These are phyloP conservation scores for Fusarium nisikadoi DNA, from an alignment of 2,329 filamentous ascomycete species.

Conservation along the genomic window DNA sequence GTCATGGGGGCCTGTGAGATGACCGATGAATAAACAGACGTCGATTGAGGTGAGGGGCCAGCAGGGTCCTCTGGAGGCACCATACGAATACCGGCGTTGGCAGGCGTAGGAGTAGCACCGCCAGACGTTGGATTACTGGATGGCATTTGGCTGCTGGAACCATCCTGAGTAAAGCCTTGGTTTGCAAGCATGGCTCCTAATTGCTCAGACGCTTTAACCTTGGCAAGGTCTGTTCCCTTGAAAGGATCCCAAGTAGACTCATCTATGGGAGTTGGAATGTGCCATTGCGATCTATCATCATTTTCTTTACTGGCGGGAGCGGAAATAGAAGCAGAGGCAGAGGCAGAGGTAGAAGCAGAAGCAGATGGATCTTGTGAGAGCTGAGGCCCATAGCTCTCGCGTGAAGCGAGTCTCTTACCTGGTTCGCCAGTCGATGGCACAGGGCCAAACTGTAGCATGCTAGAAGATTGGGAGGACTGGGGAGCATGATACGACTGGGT, in stretches of 20 bases:
- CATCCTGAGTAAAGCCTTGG: conserved; percentile 5
- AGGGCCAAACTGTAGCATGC: conserved; percentile 34
- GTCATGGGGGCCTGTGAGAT: neutral
- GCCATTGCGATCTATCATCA: conserved; percentile 35
- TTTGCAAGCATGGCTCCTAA: conserved; percentile 14
- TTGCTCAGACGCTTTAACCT: conserved; percentile 18
- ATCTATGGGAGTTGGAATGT: conserved; percentile 37
- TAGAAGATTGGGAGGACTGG: conserved; percentile 38
- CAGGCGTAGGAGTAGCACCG: conserved; percentile 23
- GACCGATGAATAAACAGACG: conserved; percentile 3
- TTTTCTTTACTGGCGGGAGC: conserved; percentile 25
- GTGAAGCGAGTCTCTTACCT: conserved; percentile 39
- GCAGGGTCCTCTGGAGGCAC: conserved; percentile 30
- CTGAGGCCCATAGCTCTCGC: conserved; percentile 22
- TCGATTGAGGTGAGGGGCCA: conserved; percentile 13
- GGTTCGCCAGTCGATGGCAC: conserved; percentile 34
- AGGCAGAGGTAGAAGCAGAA: neutral
- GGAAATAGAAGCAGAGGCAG: neutral
- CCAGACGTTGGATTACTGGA: conserved; percentile 21
- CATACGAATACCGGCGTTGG: conserved; percentile 36
- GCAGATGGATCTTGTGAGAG: conserved; percentile 14
- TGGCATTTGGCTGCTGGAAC: neutral
- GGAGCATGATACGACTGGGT: conserved; percentile 37
- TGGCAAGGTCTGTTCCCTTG: conserved; percentile 27
- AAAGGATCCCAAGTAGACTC: conserved; percentile 40